Base-by-base conservation (phyloP, 805 yeast species). In the Ogataea thermomethanolica region DNA sequence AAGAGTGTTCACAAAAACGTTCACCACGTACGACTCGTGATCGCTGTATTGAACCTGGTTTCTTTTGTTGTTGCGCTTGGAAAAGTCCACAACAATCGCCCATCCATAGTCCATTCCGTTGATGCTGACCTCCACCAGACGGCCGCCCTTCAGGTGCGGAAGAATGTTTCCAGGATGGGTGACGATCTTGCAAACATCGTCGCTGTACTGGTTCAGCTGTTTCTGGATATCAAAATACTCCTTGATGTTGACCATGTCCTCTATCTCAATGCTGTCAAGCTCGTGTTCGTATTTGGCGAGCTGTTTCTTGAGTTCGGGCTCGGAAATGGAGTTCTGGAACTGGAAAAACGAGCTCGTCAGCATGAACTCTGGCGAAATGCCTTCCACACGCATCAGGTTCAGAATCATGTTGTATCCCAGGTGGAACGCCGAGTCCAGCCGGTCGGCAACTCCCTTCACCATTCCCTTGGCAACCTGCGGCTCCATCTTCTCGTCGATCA, bases 401-500 rank as follows among this genome's bases (percentile, higher is more conserved):
- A 93, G 74, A 55, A 90, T 87, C 99, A 93, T 93, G 61, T 93
- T 93, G 65, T 93, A 93, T 17, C 98, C 97, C 46, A 93, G 69
- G 61, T 93, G 99, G 75, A 93, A 93, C 0, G 99, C 98, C 14
- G 98, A 91, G 58, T 93, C 98, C 43, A 93, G 74, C 52, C 99
- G 74, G 66, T 93, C 99, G 24, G 99, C 97, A 58, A 89, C 96
- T 59, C 99, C 99, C 63, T 91, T 91, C 15, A 93, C 99, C 99
- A 93, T 93, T 1, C 98, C 97, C 61, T 93, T 93, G 14, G 99
- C 99, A 30, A 93, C 96, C 55, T 90, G 95, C 4, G 99, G 99
- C 62, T 93, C 99, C 99, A 93, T 93, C 58, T 93, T 93, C 61
- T 93, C 98, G 61, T 93, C 98, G 62, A 93, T 89, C 99, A 93